These are phyloP conservation scores for Blepharisma stoltei DNA, from an alignment of 73 alveolate species.

Conservation along the genomic window DNA sequence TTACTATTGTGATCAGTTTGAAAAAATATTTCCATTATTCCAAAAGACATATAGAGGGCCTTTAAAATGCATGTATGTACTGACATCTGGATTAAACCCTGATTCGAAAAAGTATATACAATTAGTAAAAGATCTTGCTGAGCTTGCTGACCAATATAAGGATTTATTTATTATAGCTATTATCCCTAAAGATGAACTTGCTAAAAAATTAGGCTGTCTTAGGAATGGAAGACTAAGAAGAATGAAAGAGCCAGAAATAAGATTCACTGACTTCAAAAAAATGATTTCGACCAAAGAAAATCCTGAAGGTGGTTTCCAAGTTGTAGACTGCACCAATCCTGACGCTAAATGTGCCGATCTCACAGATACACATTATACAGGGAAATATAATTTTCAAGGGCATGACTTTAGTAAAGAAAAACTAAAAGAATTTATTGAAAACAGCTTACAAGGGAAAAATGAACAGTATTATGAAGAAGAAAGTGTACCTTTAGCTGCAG, in stretches of 20 bases:
- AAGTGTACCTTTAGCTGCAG: neutral
- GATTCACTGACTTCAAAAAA: slow-evolving; percentile 5
- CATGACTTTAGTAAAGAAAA: neutral
- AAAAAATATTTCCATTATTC: neutral
- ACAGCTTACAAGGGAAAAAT: neutral
- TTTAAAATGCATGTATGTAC: neutral
- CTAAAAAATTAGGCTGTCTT: neutral
- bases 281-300: neutral
- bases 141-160: neutral
- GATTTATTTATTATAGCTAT: neutral
- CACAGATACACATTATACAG: neutral
- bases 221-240: neutral
- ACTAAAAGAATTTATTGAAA: neutral
- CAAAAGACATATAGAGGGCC: slow-evolving; percentile 1
- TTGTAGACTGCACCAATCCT: neutral
- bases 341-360: slow-evolving; percentile 6
- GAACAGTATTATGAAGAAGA: slow-evolving; percentile 18
- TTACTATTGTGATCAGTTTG: neutral
- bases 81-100: slow-evolving; percentile 4
- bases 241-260: neutral
- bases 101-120: neutral
- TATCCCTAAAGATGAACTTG: neutral
- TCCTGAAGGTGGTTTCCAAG: neutral
- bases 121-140: neutral
- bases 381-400: neutral